Evolutionary conservation across 2,329 filamentous ascomycete species (phyloP), one percentile per base, ranked within the genome.

Genomic region (Colletotrichum lentis): DNA sequence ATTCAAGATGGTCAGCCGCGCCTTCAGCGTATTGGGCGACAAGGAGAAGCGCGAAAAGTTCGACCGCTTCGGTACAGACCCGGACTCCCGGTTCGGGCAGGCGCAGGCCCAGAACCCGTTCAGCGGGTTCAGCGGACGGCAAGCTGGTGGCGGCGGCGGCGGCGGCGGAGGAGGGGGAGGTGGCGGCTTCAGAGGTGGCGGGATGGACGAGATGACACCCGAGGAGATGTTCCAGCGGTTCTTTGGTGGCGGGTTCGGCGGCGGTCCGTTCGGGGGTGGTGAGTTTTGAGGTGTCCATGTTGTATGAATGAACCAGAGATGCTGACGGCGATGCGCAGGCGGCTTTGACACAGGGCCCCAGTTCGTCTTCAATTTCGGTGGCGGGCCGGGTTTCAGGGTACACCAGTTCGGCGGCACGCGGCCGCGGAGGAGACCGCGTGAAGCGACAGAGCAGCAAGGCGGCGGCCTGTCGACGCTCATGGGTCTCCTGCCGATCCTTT

Each of bases 221-320:
- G 96, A 99, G 79, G 96, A 99, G 80, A 88, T 99, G 84, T 99
- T 99, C 82, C 90, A 95, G 77, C 89, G 95, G 71, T 99, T 99
- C 86, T 99, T 99, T 82, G 93, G 93, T 49, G 90, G 85, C 10
- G 86, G 87, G 55, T 89, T 91, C 67, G 89, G 89, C 61, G 86
- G 87, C 84, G 85, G 77, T 77, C 78, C 77, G 5, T 83, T 84
- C 74, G 83, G 80, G 71, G 78, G 77, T 75, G 80, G 79, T 82
- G 69, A 77, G 77, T 16, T 10, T 22, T 1, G 6, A 5, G 8
- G 6, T 5, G 22, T 16, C 27, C 20, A 43, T 35, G 43, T n/a
- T n/a, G 24, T 24, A 4, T 44, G 10, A 27, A 4, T 20, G 8
- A 37, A 16, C 16, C 52, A 46, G 20, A 20, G 39, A 62, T 41